Base-by-base conservation (phyloP, 257 asterid genomes). In the Eucommia ulmoides region DNA sequence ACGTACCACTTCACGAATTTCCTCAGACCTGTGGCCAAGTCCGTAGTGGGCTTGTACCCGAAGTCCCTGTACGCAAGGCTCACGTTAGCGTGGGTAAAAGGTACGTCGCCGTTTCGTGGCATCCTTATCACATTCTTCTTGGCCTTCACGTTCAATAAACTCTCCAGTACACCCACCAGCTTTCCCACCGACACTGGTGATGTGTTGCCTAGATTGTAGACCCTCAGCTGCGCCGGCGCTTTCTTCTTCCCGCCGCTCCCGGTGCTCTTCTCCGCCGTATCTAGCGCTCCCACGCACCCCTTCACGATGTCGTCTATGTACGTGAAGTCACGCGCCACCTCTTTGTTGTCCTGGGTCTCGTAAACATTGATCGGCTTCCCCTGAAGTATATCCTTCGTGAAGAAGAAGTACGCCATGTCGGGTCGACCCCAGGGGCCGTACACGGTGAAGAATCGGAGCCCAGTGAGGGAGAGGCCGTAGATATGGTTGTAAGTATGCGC, bases 241-340 rank as follows among this genome's bases (percentile, higher is more conserved):
- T n/a, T 42, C 19, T 42, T 42, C 48, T 16, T 15, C 4, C 48
- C 48, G 19, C 48, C 48, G 20, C 21, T 15, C 3, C 48, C 48
- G 20, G 48, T 42, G 20, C 48, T 42, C 20, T 42, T 42, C 48
- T 42, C 48, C 48, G 48, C 48, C 48, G 48, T 42, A 21, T 42
- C 48, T 6, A 42, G 3, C 2, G 48, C 48, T 42, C 48, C 48
- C 8, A 42, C n/a, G 15, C 48, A 1, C 3, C 48, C 48, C 15
- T 42, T 42, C 7, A 42, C 48, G 20, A 42, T 16, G 20, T 42
- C 48, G 20, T 42, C 48, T 6, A 42, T 42, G 48, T 42, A 42
- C 20, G 48, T 42, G 48, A 42, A 42, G 48, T 42, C 48, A 42
- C 48, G 48, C 48, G 48, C 48, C 19, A 42, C 48, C 48, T 42